These are phyloP conservation scores for Umbilicus rupestris DNA, from an alignment of 164 flowering plant genomes.

Conservation along the genomic window DNA sequence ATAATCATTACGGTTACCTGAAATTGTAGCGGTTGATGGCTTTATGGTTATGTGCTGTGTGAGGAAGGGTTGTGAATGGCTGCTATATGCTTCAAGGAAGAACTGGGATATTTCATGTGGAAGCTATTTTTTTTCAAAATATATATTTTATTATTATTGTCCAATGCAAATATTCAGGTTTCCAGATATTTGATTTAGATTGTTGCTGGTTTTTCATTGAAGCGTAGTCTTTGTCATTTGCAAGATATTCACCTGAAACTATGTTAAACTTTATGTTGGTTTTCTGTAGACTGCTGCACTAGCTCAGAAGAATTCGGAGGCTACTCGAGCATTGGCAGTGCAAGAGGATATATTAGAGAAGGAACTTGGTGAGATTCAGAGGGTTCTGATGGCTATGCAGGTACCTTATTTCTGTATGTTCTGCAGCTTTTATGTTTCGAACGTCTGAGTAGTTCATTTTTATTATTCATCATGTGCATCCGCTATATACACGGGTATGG, in stretches of 20 bases:
- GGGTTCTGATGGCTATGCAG: constrained; percentile 92
- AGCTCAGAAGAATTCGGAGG: constrained; percentile 90
- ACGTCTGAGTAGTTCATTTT: no score
- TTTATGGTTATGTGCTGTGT: not conserved
- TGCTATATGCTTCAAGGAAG: not conserved
- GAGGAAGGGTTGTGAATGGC: not conserved
- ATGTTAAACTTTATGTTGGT: constrained; percentile 8
- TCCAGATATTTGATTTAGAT: not conserved
- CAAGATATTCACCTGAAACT: not conserved
- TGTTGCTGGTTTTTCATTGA: not conserved
- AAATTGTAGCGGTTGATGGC: not conserved
- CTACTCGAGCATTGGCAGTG: constrained; percentile 64
- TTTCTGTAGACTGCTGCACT: constrained; percentile 67
- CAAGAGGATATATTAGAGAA: constrained; percentile 73
- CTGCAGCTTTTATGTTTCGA: not conserved
- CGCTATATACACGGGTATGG: no score
- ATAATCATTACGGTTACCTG: no score
- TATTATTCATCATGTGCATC: no score
- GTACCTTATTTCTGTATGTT: constrained; percentile 18
- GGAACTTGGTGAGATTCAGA: constrained; percentile 92
- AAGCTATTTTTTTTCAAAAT: not conserved
- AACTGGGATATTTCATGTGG: not conserved
- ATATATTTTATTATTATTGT: not conserved
- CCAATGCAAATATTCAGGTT: not conserved
- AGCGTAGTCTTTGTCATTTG: not conserved